These are phyloP conservation scores for Aureobasidium sp. DNA, from an alignment of 2,329 filamentous ascomycete species.

Conservation along the genomic window DNA sequence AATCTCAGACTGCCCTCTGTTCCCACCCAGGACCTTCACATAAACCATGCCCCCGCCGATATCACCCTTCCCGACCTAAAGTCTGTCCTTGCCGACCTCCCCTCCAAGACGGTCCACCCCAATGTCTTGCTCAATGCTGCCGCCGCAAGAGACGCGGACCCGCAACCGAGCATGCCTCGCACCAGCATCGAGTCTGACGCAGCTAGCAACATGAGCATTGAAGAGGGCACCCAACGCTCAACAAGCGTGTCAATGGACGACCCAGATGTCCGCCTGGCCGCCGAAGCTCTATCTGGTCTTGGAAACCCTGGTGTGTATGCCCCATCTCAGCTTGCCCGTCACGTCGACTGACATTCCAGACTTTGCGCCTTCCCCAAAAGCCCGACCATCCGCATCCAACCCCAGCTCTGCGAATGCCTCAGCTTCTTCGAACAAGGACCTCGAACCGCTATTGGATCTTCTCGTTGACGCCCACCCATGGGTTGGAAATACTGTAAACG, in stretches of 20 bases:
- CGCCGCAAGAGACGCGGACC: slow-evolving; percentile 20
- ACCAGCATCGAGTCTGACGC: slow-evolving; percentile 31
- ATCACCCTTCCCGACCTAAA: slow-evolving; percentile 37
- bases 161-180: slow-evolving; percentile 17
- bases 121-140: slow-evolving; percentile 22
- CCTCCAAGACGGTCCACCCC: slow-evolving; percentile 13
- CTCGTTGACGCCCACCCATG: slow-evolving; percentile 83
- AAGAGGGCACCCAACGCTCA: slow-evolving; percentile 30
- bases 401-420: slow-evolving; percentile 21
- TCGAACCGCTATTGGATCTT: slow-evolving; percentile 76
- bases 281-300: slow-evolving; percentile 42
- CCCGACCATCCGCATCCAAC: slow-evolving; percentile 23
- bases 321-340: neutral
- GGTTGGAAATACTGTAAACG: slow-evolving; percentile 66
- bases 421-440: slow-evolving; percentile 38
- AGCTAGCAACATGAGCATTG: slow-evolving; percentile 35
- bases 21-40: slow-evolving; percentile 29
- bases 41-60: slow-evolving; percentile 19
- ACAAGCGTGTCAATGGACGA: slow-evolving; percentile 41
- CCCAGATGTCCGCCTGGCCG: slow-evolving; percentile 40
- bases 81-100: slow-evolving; percentile 35
- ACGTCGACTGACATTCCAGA: slow-evolving; percentile 25
- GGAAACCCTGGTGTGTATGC: slow-evolving; percentile 38
- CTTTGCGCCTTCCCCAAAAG: slow-evolving; percentile 33
- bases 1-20: slow-evolving; percentile 35